Base-by-base conservation (phyloP, 345 rosid species). In the Eucalyptus pumila region DNA sequence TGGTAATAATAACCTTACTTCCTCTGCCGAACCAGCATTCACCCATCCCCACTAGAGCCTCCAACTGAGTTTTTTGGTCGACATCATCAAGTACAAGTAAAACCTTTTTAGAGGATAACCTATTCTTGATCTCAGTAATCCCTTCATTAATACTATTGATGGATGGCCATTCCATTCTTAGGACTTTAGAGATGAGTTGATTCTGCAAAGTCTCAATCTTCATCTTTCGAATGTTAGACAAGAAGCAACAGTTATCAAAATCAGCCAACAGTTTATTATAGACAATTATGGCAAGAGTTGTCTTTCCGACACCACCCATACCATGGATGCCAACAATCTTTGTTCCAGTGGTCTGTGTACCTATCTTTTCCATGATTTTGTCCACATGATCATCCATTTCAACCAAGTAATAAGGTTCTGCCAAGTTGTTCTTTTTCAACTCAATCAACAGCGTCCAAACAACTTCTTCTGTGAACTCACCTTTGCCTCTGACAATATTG, bases 21-120 rank as follows among this genome's bases (percentile, higher is more conserved):
- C 60, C 11, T 21, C 1, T 4, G 4, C 5, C 0, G 1, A 3
- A 54, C 58, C 60, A 3, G 5, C 1, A 0, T 4, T 19, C 0
- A 21, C 11, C 60, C 1, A 0, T 0, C 27, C 60, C 60, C 2
- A 54, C 27, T 4, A 54, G 27, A 2, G 26, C 2, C 0, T 54
- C 2, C 1, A 54, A 11, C 0, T 21, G 5, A 54, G 11, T 54
- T 0, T 4, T 54, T 1, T 54, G 60, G 27, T 54, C 27, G 0
- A 54, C 60, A 54, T 54, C 27, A 54, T 54, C 60, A 54, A 54
- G 11, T 9, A 54, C 11, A 54, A 54, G 5, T 8, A 54, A 0
- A 0, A 54, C 11, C 11, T 4, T 19, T 54, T 54, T 21, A 54
- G 60, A 4, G 27, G 27, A 54, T 21, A 54, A 21, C 11, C 11